Base-by-base conservation (phyloP, 495 filamentous ascomycete genomes). In the Penicillium ochrochloron region DNA sequence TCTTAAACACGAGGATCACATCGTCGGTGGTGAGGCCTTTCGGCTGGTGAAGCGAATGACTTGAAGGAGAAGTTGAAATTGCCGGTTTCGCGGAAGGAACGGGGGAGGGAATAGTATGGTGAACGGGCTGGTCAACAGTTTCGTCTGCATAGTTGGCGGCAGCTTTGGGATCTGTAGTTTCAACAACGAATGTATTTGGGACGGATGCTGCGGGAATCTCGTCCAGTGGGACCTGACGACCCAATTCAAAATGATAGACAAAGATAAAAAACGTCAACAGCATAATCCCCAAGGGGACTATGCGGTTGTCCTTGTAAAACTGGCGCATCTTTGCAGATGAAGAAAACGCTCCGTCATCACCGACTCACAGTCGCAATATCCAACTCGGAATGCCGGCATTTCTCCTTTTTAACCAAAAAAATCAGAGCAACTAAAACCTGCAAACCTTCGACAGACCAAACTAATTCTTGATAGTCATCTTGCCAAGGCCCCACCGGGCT, bases 1-100 rank as follows among this genome's bases (percentile, higher is more conserved):
- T 79, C 34, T 78, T 78, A 60, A 80, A 71, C 50, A 80, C 66
- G 5, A 80, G 72, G 17, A 62, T 76, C 67, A 74, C 71, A 80
- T 73, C 56, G 63, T 64, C 60, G 69, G 83, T 6, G 73, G 62
- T 80, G 73, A 73, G 80, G 31, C 59, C 59, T 27, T 58, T 59
- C 15, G 59, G n/a, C 23, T 31, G 31, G 14, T 51, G 62, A 27
- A 39, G 37, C 17, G 62, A 64, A 25, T 56, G 53, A 48, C 55
- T 59, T 21, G 14, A 31, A 17, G 34, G 5, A 21, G 48, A 44
- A 31, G 34, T 41, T 7, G 55, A 9, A 23, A 19, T n/a, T 79
- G 82, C 69, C 77, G 83, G 73, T 79, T 41, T 51, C 4, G 55
- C 19, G 8, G 68, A 70, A 17, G 68, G 50, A 57, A 59, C 27